A percentile compares a stretch with the other conserved stretches of the same genome.
Evolutionary conservation across 805 yeast genomes (phyloP).

Genomic region (Yarrowia bubula): DNA sequence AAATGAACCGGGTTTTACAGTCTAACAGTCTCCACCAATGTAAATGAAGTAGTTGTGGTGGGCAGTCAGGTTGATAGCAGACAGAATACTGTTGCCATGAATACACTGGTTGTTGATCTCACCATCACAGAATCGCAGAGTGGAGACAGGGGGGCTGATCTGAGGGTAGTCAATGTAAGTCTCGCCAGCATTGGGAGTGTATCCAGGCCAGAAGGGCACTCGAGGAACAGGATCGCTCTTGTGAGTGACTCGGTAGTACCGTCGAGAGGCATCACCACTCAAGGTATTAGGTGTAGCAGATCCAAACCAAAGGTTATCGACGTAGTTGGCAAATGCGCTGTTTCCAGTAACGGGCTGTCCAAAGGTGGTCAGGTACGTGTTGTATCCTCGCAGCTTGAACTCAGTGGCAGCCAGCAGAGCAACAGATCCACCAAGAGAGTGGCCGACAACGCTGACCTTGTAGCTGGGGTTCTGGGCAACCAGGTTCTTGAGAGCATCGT

Average conservation of each 20-base stretch:
- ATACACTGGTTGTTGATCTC: constrained; percentile 27
- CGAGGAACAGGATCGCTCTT: constrained; percentile 28
- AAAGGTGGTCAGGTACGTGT: constrained; percentile 55
- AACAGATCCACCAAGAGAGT: constrained; percentile 73
- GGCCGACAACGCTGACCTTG: constrained; percentile 58
- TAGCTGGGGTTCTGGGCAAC: constrained; percentile 45
- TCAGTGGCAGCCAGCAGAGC: constrained; percentile 64
- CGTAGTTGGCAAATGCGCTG: constrained; percentile 47
- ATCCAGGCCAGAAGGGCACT: constrained; percentile 27
- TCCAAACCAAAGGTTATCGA: constrained; percentile 41
- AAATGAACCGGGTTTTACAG: background rate
- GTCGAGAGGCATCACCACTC: constrained; percentile 1
- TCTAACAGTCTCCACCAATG: constrained; percentile 1
- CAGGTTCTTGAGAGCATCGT: background rate
- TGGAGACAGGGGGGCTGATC: background rate
- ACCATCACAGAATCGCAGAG: constrained; percentile 18
- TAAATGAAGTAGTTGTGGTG: background rate
- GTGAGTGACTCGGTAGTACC: constrained; percentile 29
- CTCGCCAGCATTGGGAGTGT: constrained; percentile 2
- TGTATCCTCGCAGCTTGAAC: constrained; percentile 49
- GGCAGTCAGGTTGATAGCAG: background rate
- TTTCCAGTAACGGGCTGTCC: constrained; percentile 69
- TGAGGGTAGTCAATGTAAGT: background rate
- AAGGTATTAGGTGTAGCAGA: background rate
- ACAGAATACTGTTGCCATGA: constrained; percentile 7